Percentiles rank a stretch among this genome's conserved stretches.
These are phyloP conservation scores for Tulasnella sp. DNA, from an alignment of 768 basidiomycete species.

Conservation along the genomic window DNA sequence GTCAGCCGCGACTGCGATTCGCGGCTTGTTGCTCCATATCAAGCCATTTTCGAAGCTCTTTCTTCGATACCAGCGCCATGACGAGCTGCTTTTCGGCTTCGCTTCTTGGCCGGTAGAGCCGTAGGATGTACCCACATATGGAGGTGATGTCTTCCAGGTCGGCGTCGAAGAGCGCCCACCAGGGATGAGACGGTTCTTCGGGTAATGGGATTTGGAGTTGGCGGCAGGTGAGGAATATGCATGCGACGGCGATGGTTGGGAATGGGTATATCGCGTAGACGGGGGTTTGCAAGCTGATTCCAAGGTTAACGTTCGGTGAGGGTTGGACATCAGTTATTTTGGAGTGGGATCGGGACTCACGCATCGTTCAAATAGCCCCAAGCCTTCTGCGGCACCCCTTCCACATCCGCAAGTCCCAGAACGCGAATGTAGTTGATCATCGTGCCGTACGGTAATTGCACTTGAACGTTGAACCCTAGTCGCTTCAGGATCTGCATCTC, in stretches of 20 bases:
- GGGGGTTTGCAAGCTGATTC: conserved; percentile 86
- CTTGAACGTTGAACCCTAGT: conserved; percentile 92
- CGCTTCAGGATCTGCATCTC: conserved; percentile 99
- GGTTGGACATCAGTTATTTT: conserved; percentile 25
- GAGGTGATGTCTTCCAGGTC: conserved; percentile 86
- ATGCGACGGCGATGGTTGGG: conserved; percentile 85
- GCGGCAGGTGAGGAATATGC: conserved; percentile 80
- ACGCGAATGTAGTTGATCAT: conserved; percentile 93
- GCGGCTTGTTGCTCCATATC: conserved; percentile 46
- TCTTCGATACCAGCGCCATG: conserved; percentile 59
- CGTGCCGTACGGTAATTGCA: conserved; percentile 90
- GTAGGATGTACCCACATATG: conserved; percentile 82
- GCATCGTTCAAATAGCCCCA: conserved; percentile 98
- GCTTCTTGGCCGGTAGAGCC: conserved; percentile 66
- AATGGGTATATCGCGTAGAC: conserved; percentile 89
- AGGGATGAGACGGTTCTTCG: conserved; percentile 67
- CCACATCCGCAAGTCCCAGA: conserved; percentile 76
- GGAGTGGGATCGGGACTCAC: conserved; percentile 54
- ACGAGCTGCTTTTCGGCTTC: conserved; percentile 43
- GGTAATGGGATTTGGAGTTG: conserved; percentile 76
- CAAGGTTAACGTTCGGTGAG: conserved; percentile 9
- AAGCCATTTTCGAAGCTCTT: conserved; percentile 81
- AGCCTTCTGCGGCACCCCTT: conserved; percentile 71
- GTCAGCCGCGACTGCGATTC: background rate
- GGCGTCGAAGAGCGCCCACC: conserved; percentile 96